Base-by-base conservation (phyloP, 306 rosid genomes). In the Begonia loranthoides region DNA sequence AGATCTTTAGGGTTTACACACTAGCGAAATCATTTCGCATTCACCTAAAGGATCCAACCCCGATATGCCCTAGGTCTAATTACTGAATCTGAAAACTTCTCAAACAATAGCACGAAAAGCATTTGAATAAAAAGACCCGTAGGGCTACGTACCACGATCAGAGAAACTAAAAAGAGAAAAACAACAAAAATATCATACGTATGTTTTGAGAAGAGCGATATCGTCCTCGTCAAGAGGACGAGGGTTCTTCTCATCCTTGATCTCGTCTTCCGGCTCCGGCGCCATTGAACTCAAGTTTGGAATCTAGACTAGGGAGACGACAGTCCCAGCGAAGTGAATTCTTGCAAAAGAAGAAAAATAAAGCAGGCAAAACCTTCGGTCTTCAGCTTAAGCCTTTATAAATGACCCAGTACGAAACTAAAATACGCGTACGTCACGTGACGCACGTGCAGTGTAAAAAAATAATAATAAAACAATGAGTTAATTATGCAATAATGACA, bases 231-330 rank as follows among this genome's bases (percentile, higher is more conserved):
- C 99, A 16, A 87, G 96, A 13, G 99, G 99, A 40, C 72, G 81
- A 15, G 96, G 96, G 65, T 83, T 92, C 84, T 92, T 92, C 94
- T 92, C 99, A 69, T 92, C 99, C 73, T 92, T 92, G 75, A 92
- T 22, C 34, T 87, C 95, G 36, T 86, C 89, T 56, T 92, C 99
- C 2, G 76, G 82, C 36, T 87, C 94, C 0, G 68, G 60, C 12
- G 99, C 93, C 99, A 92, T 92, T 17, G 68, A 24, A 52, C 14
- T 70, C 54, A 8, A 56, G 63, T 38, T 65, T 33, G 17, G 54
- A 58, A 16, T 40, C 13, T 9, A 39, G 19, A 49, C 21, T 17
- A 16, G 15, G 55, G 6, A 39, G 48, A 12, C 51, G 5, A 43
- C 8, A 43, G 5, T n/a, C 47, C 2, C 47, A 3, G n/a, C 0